Evolutionary conservation across 1,139 yeast species (phyloP).

Genomic region (Geotrichum citri-aurantii): DNA sequence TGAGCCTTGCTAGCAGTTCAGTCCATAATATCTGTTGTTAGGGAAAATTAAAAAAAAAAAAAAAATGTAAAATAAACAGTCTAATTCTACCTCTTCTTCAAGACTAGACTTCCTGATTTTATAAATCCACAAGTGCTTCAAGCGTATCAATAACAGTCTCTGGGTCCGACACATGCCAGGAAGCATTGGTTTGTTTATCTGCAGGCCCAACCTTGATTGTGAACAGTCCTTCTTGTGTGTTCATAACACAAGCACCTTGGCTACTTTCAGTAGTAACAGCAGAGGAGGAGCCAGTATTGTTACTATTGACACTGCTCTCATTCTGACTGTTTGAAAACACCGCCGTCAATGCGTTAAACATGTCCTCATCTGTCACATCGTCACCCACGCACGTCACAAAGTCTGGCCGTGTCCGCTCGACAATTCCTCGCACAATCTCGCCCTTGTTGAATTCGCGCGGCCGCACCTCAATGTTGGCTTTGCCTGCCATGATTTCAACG

Average conservation of each 20-base stretch:
- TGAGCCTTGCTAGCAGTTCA: too few relatives aligned
- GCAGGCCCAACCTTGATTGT: constrained; percentile 96
- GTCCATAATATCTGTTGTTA: too few relatives aligned
- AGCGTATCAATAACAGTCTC: constrained; percentile 76
- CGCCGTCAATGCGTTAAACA: constrained; percentile 75
- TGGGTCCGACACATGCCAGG: constrained; percentile 83
- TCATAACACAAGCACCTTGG: background rate
- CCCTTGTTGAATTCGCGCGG: constrained; percentile 94
- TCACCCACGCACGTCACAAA: constrained; percentile 88
- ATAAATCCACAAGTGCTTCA: constrained; percentile 51
- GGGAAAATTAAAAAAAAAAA: background rate
- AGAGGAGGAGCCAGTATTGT: constrained; percentile 17
- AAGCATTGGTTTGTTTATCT: constrained; percentile 78
- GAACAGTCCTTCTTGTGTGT: constrained; percentile 42
- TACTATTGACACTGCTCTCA: constrained; percentile 2
- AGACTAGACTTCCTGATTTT: background rate
- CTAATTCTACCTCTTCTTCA: background rate
- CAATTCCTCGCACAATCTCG: constrained; percentile 79
- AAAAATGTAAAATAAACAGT: background rate
- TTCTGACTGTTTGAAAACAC: constrained; percentile 3
- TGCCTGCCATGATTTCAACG: constrained; percentile 91
- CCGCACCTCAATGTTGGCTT: constrained; percentile 92
- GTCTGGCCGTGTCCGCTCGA: constrained; percentile 60
- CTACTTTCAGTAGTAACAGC: background rate
- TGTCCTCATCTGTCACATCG: constrained; percentile 94